Evolutionary conservation across 148 eudicot genomes (phyloP).

Genomic region (Agrostemma githago): DNA sequence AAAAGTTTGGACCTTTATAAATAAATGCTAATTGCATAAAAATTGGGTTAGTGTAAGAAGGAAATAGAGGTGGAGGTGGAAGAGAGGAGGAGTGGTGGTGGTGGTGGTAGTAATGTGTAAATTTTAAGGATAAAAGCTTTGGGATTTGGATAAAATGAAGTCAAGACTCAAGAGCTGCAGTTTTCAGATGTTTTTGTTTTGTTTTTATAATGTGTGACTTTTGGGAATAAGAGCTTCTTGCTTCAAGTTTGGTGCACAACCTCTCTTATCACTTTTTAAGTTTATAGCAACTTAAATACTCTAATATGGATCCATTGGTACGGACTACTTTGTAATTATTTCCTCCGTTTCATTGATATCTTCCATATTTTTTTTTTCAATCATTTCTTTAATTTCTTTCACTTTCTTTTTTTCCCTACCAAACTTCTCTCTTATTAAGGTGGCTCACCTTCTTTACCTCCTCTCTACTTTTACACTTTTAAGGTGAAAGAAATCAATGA

Average conservation of each 20-base stretch:
- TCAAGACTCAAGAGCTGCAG: slow-evolving; percentile 8
- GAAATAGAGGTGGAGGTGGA: not conserved
- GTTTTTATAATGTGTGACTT: not conserved
- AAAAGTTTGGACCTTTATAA: not conserved
- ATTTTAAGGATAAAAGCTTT: not conserved
- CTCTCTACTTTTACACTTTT: no score
- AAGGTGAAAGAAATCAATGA: no score
- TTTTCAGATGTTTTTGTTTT: not conserved
- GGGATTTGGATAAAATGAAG: slow-evolving; percentile 9
- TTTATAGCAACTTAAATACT: no score
- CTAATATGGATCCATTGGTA: no score
- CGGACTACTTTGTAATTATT: no score
- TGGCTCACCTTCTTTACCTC: no score
- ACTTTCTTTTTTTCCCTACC: no score
- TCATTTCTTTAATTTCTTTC: no score
- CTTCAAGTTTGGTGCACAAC: not conserved
- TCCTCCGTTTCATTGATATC: no score
- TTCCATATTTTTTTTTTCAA: no score
- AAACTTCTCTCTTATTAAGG: no score
- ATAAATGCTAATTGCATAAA: not conserved
- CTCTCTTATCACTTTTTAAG: no score
- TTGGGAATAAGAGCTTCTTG: not conserved
- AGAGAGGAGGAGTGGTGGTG: not conserved
- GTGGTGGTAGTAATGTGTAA: not conserved
- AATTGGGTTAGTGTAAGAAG: not conserved